Evolutionary conservation across 2,329 filamentous ascomycete species (phyloP).

Genomic region (Xylariaceae sp.): DNA sequence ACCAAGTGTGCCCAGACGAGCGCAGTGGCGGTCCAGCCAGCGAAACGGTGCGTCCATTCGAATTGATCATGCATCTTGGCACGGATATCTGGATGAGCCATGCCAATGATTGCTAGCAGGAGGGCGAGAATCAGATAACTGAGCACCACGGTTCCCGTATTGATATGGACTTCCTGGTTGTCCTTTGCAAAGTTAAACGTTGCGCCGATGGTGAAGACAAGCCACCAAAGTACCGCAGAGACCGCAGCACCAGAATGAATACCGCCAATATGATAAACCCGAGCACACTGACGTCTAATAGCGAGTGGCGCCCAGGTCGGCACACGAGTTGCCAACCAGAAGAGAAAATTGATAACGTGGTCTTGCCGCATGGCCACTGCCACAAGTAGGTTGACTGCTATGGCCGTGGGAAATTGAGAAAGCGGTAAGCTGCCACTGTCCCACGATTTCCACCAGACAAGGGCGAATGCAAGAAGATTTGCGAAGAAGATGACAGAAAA

Average conservation of each 20-base stretch:
- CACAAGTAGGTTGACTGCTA: constrained; percentile 56
- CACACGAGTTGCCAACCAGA: constrained; percentile 53
- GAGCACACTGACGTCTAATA: constrained; percentile 55
- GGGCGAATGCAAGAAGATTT: constrained; percentile 57
- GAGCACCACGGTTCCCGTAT: constrained; percentile 28
- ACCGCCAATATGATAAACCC: constrained; percentile 60
- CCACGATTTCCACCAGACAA: constrained; percentile 45
- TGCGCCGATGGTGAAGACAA: constrained; percentile 44
- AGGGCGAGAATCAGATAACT: constrained; percentile 31
- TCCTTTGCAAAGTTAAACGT: constrained; percentile 43
- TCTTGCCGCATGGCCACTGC: constrained; percentile 62
- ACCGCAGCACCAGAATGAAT: constrained; percentile 58
- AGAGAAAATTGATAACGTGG: constrained; percentile 58
- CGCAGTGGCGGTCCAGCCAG: constrained; percentile 71
- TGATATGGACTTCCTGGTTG: constrained; percentile 25
- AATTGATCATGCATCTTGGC: constrained; percentile 53
- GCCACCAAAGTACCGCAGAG: constrained; percentile 51
- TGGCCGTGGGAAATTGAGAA: constrained; percentile 46
- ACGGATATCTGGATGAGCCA: constrained; percentile 33
- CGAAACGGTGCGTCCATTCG: constrained; percentile 74
- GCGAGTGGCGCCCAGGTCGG: constrained; percentile 54
- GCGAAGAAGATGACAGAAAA: constrained; percentile 60
- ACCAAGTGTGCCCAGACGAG: constrained; percentile 71
- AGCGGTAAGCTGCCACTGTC: constrained; percentile 30
- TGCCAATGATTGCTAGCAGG: constrained; percentile 28